These are phyloP conservation scores for Cytospora leucostoma DNA, from an alignment of 2,329 filamentous ascomycete genomes.

Conservation along the genomic window DNA sequence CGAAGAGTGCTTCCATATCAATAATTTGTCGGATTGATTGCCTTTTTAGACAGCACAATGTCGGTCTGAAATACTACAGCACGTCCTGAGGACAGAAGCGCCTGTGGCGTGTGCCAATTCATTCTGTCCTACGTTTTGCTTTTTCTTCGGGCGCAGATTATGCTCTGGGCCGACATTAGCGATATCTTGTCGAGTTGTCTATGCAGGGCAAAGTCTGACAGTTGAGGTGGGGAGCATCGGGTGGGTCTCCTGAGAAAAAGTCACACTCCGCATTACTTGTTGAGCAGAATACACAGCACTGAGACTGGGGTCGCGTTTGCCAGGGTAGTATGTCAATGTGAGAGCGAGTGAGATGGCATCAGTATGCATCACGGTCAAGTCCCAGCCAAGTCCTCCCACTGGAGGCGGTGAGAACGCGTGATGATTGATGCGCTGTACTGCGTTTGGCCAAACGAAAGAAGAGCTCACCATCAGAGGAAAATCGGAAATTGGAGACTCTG, in stretches of 20 bases:
- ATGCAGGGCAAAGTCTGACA: conserved; percentile 15
- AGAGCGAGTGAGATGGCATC: conserved; percentile 20
- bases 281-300: conserved; percentile 6
- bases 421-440: conserved; percentile 7
- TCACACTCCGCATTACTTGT: not conserved
- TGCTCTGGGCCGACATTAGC: not conserved
- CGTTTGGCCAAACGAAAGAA: conserved; percentile 7
- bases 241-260: conserved; percentile 15
- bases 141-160: not conserved
- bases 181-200: conserved; percentile 8
- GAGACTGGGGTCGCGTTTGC: conserved; percentile 18
- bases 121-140: not conserved
- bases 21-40: not conserved
- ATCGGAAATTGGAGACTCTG: not conserved
- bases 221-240: conserved; percentile 19
- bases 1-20: not conserved
- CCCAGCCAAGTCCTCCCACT: conserved; percentile 14
- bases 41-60: not conserved
- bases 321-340: conserved; percentile 25
- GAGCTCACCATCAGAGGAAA: not conserved
- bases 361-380: conserved; percentile 25
- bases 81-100: not conserved
- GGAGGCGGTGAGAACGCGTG: conserved; percentile 23
- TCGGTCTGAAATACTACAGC: not conserved
- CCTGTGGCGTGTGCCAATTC: not conserved